Percentiles rank a stretch among this genome's conserved stretches.
Evolutionary conservation across 768 basidiomycete genomes (phyloP).

Genomic region (Amanita muscaria): DNA sequence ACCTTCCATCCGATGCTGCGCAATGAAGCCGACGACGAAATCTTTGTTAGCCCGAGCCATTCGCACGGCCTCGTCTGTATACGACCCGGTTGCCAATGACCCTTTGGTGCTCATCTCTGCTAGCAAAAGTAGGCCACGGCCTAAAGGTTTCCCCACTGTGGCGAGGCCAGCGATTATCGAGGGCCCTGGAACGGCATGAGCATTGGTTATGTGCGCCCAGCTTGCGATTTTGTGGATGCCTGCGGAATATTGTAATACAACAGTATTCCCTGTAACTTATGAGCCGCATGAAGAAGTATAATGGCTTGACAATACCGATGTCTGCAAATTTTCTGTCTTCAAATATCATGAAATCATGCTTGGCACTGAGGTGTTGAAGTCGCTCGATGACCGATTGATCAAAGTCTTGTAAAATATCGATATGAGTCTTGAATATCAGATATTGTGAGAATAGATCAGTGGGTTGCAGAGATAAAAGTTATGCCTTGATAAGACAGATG

Average conservation of each 20-base stretch:
- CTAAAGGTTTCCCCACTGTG: slow-evolving; percentile 75
- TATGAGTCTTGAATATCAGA: slow-evolving; percentile 66
- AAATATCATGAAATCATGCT: slow-evolving; percentile 92
- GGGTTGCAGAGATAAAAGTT: slow-evolving; percentile 14
- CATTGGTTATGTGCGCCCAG: slow-evolving; percentile 97
- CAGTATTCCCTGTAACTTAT: slow-evolving; percentile 77
- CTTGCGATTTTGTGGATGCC: slow-evolving; percentile 89
- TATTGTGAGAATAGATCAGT: slow-evolving; percentile 16
- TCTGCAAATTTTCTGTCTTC: slow-evolving; percentile 99
- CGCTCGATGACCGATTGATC: slow-evolving; percentile 58
- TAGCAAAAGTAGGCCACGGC: slow-evolving; percentile 81
- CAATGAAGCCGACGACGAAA: slow-evolving; percentile 97
- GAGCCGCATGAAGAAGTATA: not conserved
- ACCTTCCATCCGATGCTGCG: slow-evolving; percentile 76
- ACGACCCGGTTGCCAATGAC: slow-evolving; percentile 71
- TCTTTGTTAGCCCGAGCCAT: slow-evolving; percentile 78
- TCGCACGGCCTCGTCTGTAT: slow-evolving; percentile 75
- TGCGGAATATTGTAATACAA: slow-evolving; percentile 86
- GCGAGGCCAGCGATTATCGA: slow-evolving; percentile 88
- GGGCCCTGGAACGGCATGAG: slow-evolving; percentile 93
- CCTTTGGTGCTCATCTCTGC: slow-evolving; percentile 96
- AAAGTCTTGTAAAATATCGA: slow-evolving; percentile 94
- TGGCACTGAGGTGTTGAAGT: slow-evolving; percentile 59
- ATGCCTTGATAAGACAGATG: slow-evolving; percentile 91
- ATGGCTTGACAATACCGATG: slow-evolving; percentile 55